A percentile compares a stretch with the other conserved stretches of the same genome.
Conservation (phyloP, 2,329 filamentous ascomycete genomes). For the Stachybotrys chartarum region DNA sequence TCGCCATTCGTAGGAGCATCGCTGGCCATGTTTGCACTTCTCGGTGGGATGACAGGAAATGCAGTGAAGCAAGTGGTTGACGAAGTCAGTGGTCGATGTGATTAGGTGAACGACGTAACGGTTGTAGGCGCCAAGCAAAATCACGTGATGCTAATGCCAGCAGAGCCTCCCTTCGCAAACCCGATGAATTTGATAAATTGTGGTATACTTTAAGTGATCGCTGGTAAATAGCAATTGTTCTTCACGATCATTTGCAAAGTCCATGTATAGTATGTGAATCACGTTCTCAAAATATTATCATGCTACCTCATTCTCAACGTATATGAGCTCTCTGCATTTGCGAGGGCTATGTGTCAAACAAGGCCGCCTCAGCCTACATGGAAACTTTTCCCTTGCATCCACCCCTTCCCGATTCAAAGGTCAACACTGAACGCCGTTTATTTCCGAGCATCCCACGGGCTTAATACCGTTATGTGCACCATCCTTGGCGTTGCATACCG, state of each 20-base stretch:
- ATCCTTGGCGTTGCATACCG: background rate
- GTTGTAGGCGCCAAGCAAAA: background rate
- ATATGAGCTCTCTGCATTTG: background rate
- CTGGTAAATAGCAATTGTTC: too few relatives aligned
- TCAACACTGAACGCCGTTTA: background rate
- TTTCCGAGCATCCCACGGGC: background rate
- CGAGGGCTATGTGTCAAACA: background rate
- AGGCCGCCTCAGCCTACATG: background rate
- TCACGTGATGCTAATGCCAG: background rate
- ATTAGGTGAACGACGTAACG: background rate
- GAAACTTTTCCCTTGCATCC: background rate
- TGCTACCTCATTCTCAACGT: too few relatives aligned
- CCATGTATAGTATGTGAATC: too few relatives aligned
- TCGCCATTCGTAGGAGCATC: constrained; percentile 26
- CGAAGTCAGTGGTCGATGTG: background rate
- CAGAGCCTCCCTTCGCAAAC: background rate
- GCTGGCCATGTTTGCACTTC: constrained; percentile 22
- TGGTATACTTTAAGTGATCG: too few relatives aligned
- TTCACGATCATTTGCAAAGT: too few relatives aligned
- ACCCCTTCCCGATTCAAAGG: background rate
- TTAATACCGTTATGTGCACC: background rate
- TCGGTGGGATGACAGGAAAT: background rate
- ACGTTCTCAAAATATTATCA: too few relatives aligned
- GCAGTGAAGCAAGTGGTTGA: background rate
- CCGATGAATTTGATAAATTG: too few relatives aligned